Evolutionary conservation across 2,329 filamentous ascomycete genomes (phyloP), one percentile per base, ranked within the genome.

Genomic region (Colletotrichum ledebouriae): DNA sequence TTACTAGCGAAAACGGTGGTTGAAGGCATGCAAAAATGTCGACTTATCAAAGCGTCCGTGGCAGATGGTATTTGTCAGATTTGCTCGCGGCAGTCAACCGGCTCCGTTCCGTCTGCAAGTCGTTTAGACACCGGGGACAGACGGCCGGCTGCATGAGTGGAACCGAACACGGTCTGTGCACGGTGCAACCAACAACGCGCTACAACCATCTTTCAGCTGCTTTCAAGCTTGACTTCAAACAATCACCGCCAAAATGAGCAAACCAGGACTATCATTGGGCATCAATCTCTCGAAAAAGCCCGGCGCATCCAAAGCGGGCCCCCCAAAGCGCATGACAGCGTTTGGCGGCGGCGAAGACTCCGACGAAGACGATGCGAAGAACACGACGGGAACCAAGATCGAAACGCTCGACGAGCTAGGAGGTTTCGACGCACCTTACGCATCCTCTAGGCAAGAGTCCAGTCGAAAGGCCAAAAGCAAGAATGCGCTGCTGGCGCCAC

Each of bases 391-490:
- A 12, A 78, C 78, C 17, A 82, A 82, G 58, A 78, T 81, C 22
- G 85, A 90, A 71, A 83, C 86, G 55, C 89, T 93, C 73, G 87
- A 83, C 58, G 89, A 90, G 72, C 81, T 92, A 62, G 85, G 87
- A 70, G 84, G 85, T 58, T 82, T 85, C 33, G 77, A 69, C 15
- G 60, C 75, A 42, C 59, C 76, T 29, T 69, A 73, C 20, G 73
- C 72, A 72, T 39, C 57, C 73, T 67, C 71, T 20, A 68, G 69
- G 71, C 57, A 75, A 76, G 75, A 77, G 71, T 66, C 71, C 67
- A 11, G 66, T 75, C 10, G 73, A 72, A 37, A 77, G 77, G 25
- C 71, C 49, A 83, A 79, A 65, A 69, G 70, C 29, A 82, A 76
- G 65, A 75, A 76, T 37, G 75, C 63, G 71, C 71, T 73, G 7